Percentiles rank a stretch among this genome's conserved stretches.
Conservation (phyloP, 2,329 filamentous ascomycete species). For the Diplodia sapinea region DNA sequence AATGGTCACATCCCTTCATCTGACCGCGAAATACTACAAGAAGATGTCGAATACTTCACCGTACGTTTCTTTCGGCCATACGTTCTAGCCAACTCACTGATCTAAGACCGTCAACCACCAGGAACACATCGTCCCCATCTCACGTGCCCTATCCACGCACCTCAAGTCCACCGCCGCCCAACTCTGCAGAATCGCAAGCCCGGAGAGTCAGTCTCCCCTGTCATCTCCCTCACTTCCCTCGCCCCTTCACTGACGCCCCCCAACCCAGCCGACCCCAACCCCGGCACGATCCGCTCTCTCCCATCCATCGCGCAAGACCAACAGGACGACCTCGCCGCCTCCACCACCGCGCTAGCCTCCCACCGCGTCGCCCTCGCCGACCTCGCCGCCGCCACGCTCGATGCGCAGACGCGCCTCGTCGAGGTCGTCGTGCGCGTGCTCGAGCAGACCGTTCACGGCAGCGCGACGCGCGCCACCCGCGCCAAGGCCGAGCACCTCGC, state of each 20-base stretch:
- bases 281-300: constrained; percentile 29
- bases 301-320: constrained; percentile 14
- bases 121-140: constrained; percentile 46
- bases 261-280: neutral
- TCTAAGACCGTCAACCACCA: constrained; percentile 11
- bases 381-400: constrained; percentile 43
- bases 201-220: constrained; percentile 33
- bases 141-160: constrained; percentile 43
- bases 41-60: constrained; percentile 50
- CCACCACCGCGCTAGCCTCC: constrained; percentile 36
- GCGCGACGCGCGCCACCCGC: constrained; percentile 49
- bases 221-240: too few species aligned
- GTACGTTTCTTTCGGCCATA: constrained; percentile 32
- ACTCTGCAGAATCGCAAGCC: constrained; percentile 44
- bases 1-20: constrained; percentile 43
- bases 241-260: constrained; percentile 31
- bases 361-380: constrained; percentile 45
- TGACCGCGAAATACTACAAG: constrained; percentile 49
- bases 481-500: constrained; percentile 53
- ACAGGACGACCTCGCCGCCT: neutral
- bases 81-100: neutral
- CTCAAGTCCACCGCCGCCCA: constrained; percentile 40
- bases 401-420: constrained; percentile 46
- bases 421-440: constrained; percentile 50
- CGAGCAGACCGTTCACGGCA: constrained; percentile 56